Evolutionary conservation across 805 yeast genomes (phyloP).

Genomic region (Candida xyloterini): DNA sequence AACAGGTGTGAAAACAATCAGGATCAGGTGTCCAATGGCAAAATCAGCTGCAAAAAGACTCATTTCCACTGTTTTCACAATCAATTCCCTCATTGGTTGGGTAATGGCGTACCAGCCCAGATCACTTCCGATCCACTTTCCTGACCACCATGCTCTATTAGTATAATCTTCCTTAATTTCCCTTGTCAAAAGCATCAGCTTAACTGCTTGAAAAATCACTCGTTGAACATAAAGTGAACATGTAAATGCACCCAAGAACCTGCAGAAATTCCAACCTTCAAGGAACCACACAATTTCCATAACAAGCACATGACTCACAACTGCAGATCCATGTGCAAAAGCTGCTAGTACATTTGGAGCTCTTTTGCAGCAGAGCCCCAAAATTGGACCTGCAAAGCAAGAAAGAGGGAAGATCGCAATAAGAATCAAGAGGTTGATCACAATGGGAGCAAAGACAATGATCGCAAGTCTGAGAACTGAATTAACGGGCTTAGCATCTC

Average conservation of each 20-base stretch:
- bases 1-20: conserved; percentile 39
- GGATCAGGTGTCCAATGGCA: conserved; percentile 40
- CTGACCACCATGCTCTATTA: conserved; percentile 55
- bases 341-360: conserved; percentile 40
- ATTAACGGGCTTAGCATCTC: conserved; percentile 45
- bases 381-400: conserved; percentile 36
- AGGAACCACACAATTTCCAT: conserved; percentile 38
- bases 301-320: conserved; percentile 33
- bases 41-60: conserved; percentile 48
- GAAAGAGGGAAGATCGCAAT: conserved; percentile 36
- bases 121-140: conserved; percentile 42
- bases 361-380: conserved; percentile 32
- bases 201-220: conserved; percentile 33
- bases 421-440: conserved; percentile 36
- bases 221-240: conserved; percentile 39
- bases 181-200: conserved; percentile 36
- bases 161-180: conserved; percentile 41
- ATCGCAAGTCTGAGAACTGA: conserved; percentile 61
- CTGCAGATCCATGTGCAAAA: conserved; percentile 36
- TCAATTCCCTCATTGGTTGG: conserved; percentile 45
- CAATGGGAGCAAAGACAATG: conserved; percentile 48
- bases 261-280: conserved; percentile 41
- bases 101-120: conserved; percentile 37
- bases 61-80: conserved; percentile 45
- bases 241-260: conserved; percentile 39